Evolutionary conservation across 805 yeast species (phyloP).

Genomic region (Saccharomycopsis babjevae): DNA sequence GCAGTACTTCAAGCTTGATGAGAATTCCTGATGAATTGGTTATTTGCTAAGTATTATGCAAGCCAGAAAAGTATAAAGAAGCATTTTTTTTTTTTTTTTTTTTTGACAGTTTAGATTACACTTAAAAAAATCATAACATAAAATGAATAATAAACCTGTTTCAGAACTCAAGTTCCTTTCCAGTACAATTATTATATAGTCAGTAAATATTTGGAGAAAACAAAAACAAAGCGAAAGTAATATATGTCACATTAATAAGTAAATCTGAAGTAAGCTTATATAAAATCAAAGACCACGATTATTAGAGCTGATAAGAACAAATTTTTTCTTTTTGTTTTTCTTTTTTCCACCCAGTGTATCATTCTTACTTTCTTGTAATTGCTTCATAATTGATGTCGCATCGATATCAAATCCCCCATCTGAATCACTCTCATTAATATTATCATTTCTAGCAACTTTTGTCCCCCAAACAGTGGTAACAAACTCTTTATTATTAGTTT

Average conservation of each 20-base stretch:
- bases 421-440: conserved; percentile 1
- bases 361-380: conserved; percentile 1
- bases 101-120: no score
- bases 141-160: no score
- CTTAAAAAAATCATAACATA: no score
- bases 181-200: no score
- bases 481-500: background rate
- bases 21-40: no score
- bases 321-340: conserved; percentile 12
- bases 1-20: no score
- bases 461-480: conserved; percentile 19
- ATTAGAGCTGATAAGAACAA: conserved; percentile 9
- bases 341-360: background rate
- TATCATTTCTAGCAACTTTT: conserved; percentile 3
- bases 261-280: background rate
- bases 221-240: no score
- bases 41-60: no score
- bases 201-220: no score
- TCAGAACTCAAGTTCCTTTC: no score
- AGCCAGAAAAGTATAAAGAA: no score
- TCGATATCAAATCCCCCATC: conserved; percentile 9
- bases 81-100: no score
- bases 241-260: background rate
- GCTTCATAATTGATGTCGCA: conserved; percentile 6
- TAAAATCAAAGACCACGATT: background rate